A percentile compares a stretch with the other conserved stretches of the same genome.
Evolutionary conservation across 1,284 basidiomycete species (phyloP).

Genomic region (Cystobasidiaceae sp.): DNA sequence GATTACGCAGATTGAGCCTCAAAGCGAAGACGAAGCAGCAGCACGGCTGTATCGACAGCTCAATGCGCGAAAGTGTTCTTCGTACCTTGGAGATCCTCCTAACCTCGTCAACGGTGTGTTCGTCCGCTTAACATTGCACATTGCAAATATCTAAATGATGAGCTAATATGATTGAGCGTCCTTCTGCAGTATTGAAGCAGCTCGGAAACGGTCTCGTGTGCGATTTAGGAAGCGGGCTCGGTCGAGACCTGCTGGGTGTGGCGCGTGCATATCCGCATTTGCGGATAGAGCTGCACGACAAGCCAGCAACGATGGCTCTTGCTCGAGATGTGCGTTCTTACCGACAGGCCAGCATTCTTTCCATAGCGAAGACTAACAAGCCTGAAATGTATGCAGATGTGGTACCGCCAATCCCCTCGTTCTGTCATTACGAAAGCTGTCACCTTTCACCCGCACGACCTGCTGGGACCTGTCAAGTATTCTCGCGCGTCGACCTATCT

Average conservation of each 20-base stretch:
- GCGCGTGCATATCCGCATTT: constrained; percentile 19
- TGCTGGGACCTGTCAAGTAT: constrained; percentile 24
- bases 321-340: constrained; percentile 19
- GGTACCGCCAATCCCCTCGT: constrained; percentile 27
- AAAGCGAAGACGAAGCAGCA: constrained; percentile 8
- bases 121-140: not conserved
- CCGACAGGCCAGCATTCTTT: not conserved
- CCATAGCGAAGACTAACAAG: not conserved
- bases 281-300: constrained; percentile 29
- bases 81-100: constrained; percentile 29
- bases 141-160: not conserved
- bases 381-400: constrained; percentile 3
- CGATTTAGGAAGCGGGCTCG: constrained; percentile 26
- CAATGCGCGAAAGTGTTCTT: constrained; percentile 28
- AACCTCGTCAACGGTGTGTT: constrained; percentile 23
- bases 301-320: constrained; percentile 21
- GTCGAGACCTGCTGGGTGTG: constrained; percentile 28
- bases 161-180: not conserved
- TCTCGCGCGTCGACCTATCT: constrained; percentile 23
- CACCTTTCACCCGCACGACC: constrained; percentile 27
- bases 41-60: constrained; percentile 26
- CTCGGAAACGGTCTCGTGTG: constrained; percentile 26
- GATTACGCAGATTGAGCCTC: constrained; percentile 12
- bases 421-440: constrained; percentile 29
- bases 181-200: not conserved